These are phyloP conservation scores for Botrytis pseudocinerea DNA, from an alignment of 2,329 filamentous ascomycete genomes.

Conservation along the genomic window DNA sequence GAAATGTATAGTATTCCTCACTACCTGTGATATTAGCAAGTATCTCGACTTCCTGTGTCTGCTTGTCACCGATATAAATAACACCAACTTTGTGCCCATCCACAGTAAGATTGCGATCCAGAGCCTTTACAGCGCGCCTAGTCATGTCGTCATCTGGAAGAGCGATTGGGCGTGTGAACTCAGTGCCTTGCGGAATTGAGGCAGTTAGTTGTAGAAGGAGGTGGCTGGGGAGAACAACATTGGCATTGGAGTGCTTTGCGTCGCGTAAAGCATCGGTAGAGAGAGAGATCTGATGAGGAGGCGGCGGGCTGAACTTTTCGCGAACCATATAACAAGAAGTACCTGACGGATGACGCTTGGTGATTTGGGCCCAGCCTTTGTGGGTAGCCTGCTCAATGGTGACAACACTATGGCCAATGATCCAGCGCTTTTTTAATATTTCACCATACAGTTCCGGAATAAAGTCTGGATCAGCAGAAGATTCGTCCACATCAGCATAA, in stretches of 20 bases:
- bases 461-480: slow-evolving; percentile 64
- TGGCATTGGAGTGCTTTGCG: slow-evolving; percentile 53
- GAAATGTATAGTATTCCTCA: slow-evolving; percentile 81
- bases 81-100: slow-evolving; percentile 96
- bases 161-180: slow-evolving; percentile 67
- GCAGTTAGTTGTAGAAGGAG: slow-evolving; percentile 69
- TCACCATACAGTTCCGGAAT: slow-evolving; percentile 64
- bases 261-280: slow-evolving; percentile 52
- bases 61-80: slow-evolving; percentile 86
- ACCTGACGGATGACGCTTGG: slow-evolving; percentile 70
- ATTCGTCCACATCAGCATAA: slow-evolving; percentile 83
- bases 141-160: slow-evolving; percentile 62
- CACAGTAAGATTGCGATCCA: slow-evolving; percentile 85
- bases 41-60: slow-evolving; percentile 80
- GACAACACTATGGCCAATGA: slow-evolving; percentile 72
- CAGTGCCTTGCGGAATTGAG: slow-evolving; percentile 58
- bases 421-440: slow-evolving; percentile 67
- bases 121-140: slow-evolving; percentile 69
- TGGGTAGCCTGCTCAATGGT: slow-evolving; percentile 70
- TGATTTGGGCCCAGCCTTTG: slow-evolving; percentile 69
- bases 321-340: slow-evolving; percentile 55
- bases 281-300: slow-evolving; percentile 55
- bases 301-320: slow-evolving; percentile 59
- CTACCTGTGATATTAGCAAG: slow-evolving; percentile 85
- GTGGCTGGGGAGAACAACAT: slow-evolving; percentile 70